Evolutionary conservation across 305 asterid genomes (phyloP), one percentile per base, ranked within the genome.

Genomic region (Stenogyne calaminthoides): DNA sequence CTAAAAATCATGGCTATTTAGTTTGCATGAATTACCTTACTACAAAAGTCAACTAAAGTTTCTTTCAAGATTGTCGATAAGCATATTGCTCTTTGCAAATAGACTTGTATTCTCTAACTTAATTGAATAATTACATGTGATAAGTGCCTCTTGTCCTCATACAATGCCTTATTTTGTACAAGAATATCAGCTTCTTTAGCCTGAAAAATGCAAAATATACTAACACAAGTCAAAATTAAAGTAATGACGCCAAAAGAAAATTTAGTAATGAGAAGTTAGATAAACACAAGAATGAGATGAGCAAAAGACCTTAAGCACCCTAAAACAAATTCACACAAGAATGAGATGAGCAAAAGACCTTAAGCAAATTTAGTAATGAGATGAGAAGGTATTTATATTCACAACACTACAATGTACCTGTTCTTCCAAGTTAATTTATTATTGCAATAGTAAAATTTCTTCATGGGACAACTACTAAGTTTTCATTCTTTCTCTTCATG

Each of bases 151-250:
- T 89, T 90, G 84, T 95, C 95, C 88, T 87, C 99, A 9, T 91
- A 93, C 64, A 87, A 74, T 47, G 89, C 88, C 80, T 85, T 89
- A 78, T 92, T 88, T 73, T 87, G 97, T 55, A 86, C 81, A 80
- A 94, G 96, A 82, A 88, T 67, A 63, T 95, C 99, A 47, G 98
- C 97, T 81, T 95, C 99, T 89, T 85, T 95, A 73, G 83, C 97
- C 98, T 95, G 88, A 60, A 68, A 77, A 62, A 39, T 49, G 58
- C 64, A 70, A 22, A 56, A 15, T 19, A 75, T 51, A 60, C 44
- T 8, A 42, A 72, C 44, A 51, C 8, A 78, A 19, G 39, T 36
- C 59, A 62, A n/a, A 29, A 37, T 16, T 36, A 16, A 37, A 59
- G 20, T 6, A 58, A 44, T 18, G 57, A 79, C 62, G 44, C 44